Evolutionary conservation across 192 early-diverging fungal species (phyloP).

Genomic region (Rhizoclosmatium globosum): DNA sequence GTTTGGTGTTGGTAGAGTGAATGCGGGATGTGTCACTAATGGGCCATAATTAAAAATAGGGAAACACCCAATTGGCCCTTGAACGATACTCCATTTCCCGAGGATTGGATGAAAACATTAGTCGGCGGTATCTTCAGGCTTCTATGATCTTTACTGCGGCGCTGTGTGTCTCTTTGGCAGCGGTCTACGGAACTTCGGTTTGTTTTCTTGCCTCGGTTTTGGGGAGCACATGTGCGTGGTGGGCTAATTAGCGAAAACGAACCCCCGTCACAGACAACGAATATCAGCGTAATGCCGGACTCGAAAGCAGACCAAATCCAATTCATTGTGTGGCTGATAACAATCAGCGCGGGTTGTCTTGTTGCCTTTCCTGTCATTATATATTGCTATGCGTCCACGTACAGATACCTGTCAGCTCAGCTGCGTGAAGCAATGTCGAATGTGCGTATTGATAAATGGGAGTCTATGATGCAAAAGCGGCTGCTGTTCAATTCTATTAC

Average conservation of each 20-base stretch:
- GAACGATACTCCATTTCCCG: background rate
- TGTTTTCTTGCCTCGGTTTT: too few relatives aligned
- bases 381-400: background rate
- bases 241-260: too few relatives aligned
- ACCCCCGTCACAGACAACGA: too few relatives aligned
- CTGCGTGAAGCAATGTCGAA: background rate
- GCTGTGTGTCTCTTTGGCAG: background rate
- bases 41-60: too few relatives aligned
- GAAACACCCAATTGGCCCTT: background rate
- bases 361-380: background rate
- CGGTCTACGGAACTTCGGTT: background rate
- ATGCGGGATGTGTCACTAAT: too few relatives aligned
- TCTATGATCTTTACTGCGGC: background rate
- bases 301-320: background rate
- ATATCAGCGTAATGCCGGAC: too few relatives aligned
- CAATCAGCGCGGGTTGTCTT: background rate
- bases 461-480: background rate
- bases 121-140: background rate
- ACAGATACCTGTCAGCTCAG: background rate
- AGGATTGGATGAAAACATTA: background rate
- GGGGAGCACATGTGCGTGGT: too few relatives aligned
- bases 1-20: too few relatives aligned
- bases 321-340: background rate
- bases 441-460: background rate
- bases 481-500: background rate